These are phyloP conservation scores for Exophiala sideris DNA, from an alignment of 2,329 filamentous ascomycete species.

Conservation along the genomic window DNA sequence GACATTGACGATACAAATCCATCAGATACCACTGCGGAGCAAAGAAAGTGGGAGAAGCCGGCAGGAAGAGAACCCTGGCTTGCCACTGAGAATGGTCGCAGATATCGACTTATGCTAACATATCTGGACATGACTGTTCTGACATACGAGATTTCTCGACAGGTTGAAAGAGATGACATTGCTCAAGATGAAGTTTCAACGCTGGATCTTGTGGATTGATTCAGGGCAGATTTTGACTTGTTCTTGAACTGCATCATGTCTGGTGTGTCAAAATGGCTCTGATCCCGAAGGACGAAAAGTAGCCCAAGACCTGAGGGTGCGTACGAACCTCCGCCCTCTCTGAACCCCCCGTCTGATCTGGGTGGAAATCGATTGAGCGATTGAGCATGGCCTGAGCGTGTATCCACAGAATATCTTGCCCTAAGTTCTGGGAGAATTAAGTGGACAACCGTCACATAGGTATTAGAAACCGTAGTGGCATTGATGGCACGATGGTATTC, in stretches of 20 bases:
- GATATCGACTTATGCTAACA: constrained; percentile 54
- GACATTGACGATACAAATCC: neutral
- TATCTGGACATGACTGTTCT: constrained; percentile 56
- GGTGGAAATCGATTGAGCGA: too few relatives aligned
- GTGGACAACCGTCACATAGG: too few relatives aligned
- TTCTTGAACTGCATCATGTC: neutral
- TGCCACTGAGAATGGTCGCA: constrained; percentile 40
- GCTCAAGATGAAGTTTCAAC: constrained; percentile 12
- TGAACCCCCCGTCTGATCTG: too few relatives aligned
- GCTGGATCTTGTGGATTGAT: constrained; percentile 19
- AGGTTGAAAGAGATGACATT: constrained; percentile 24
- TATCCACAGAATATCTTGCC: too few relatives aligned
- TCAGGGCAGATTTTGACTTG: neutral
- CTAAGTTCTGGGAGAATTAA: too few relatives aligned
- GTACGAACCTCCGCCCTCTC: too few relatives aligned
- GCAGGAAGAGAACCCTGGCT: constrained; percentile 34
- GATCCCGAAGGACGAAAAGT: too few relatives aligned
- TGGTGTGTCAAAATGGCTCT: too few relatives aligned
- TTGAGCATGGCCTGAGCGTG: too few relatives aligned
- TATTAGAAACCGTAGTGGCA: too few relatives aligned
- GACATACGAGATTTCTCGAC: constrained; percentile 55
- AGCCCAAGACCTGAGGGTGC: too few relatives aligned
- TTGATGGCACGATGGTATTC: too few relatives aligned
- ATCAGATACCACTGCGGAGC: constrained; percentile 7
- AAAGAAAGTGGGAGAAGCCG: constrained; percentile 18